Evolutionary conservation across 257 asterid genomes (phyloP), one percentile per base, ranked within the genome.

Genomic region (Solanum rostratum): DNA sequence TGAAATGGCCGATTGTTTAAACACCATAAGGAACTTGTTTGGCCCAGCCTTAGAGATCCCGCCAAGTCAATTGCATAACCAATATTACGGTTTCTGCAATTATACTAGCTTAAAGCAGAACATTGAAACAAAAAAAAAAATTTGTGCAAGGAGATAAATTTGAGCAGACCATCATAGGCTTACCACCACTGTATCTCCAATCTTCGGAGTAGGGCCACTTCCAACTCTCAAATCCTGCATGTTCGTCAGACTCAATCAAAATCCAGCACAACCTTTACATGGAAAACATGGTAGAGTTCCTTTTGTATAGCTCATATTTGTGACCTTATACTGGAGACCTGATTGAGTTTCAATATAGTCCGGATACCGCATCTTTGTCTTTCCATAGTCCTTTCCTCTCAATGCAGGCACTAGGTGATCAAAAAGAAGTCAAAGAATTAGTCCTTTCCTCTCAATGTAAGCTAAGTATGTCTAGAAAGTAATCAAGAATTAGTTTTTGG

Each of bases 321-420:
- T 88, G 86, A 95, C 99, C 99, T 95, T 96, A 88, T 95, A 96
- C 84, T 96, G 99, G 85, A 96, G 98, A 87, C 99, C 98, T 46
- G 98, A 96, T 79, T 85, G 87, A 39, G 98, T 96, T 90, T 93
- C 94, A 14, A 80, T 84, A 85, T 96, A 96, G 91, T 96, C 99
- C 82, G 98, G 97, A 89, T 88, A 93, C 68, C 87, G 88, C 99
- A 96, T 95, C 95, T 95, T 95, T 84, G 97, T 88, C 93, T 96
- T 93, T 49, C 99, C 99, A 78, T 96, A 96, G 85, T 95, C 99
- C 93, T 96, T 96, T 68, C 98, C 99, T 63, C 96, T 93, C 93
- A 96, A 85, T 81, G 99, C 99, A 81, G 99, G 99, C 98, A 96
- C 98, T 96, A 88, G 87, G 91, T 79, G 88, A 93, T 88, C 92